These are phyloP conservation scores for Scortechinia acanthostroma DNA, from an alignment of 2,329 filamentous ascomycete species.

Conservation along the genomic window DNA sequence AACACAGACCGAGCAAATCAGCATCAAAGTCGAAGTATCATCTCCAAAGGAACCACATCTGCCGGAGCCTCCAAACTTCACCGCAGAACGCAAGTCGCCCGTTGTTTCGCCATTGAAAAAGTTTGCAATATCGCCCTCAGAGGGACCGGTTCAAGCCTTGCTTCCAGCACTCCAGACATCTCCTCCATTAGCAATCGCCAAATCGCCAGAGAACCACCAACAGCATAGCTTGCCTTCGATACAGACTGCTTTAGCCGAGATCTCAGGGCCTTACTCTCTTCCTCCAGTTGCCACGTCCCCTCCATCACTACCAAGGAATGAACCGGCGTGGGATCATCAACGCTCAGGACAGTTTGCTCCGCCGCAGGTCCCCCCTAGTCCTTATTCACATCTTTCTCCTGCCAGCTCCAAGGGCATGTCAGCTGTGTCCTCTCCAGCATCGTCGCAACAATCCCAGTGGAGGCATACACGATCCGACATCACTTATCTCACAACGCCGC, in stretches of 20 bases:
- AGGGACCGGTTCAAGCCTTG: neutral
- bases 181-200: neutral
- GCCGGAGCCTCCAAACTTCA: too few relatives aligned
- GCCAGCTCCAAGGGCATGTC: neutral
- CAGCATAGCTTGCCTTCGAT: neutral
- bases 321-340: neutral
- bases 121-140: too few relatives aligned
- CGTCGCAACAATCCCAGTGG: neutral
- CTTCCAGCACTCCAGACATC: neutral
- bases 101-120: too few relatives aligned
- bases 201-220: neutral
- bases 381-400: neutral
- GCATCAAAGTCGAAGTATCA: too few relatives aligned
- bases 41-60: too few relatives aligned
- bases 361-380: neutral
- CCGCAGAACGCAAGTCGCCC: too few relatives aligned
- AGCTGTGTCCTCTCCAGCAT: neutral
- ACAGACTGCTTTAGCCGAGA: neutral
- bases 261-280: neutral
- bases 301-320: neutral
- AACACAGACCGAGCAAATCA: too few relatives aligned
- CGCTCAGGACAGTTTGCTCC: too few relatives aligned
- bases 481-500: neutral
- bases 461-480: neutral
- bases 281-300: neutral